Conservation (phyloP, 805 yeast species). For the Sugiyamaella floridensis region DNA sequence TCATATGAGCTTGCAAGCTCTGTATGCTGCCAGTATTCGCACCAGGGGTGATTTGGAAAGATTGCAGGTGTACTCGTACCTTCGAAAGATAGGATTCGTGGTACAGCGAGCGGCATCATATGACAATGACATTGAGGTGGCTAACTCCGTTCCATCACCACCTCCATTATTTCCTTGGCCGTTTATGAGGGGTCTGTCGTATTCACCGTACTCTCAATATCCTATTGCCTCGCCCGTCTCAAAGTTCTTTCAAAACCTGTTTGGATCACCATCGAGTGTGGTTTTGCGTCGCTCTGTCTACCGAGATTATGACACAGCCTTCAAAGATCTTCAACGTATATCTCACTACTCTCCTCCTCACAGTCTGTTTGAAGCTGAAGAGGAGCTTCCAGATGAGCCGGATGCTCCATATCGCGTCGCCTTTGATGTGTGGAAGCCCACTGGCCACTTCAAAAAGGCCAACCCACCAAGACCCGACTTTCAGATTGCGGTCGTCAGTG, state of each 20-base stretch:
- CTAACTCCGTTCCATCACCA: neutral
- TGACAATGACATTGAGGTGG: slow-evolving; percentile 2
- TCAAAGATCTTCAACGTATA: slow-evolving; percentile 18
- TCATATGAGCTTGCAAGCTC: slow-evolving; percentile 54
- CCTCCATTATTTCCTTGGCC: neutral
- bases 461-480: slow-evolving; percentile 66
- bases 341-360: slow-evolving; percentile 18
- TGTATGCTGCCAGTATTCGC: slow-evolving; percentile 48
- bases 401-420: slow-evolving; percentile 33
- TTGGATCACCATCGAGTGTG: neutral
- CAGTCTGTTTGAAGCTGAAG: neutral
- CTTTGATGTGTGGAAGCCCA: slow-evolving; percentile 81
- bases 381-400: slow-evolving; percentile 1
- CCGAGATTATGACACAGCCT: slow-evolving; percentile 18
- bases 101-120: slow-evolving; percentile 34
- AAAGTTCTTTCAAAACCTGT: neutral
- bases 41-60: slow-evolving; percentile 41
- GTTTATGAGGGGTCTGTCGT: neutral
- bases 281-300: slow-evolving; percentile 3
- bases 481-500: slow-evolving; percentile 54
- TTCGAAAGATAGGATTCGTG: slow-evolving; percentile 74
- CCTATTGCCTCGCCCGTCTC: too few relatives aligned
- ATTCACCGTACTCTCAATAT: neutral
- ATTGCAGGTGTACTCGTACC: slow-evolving; percentile 62
- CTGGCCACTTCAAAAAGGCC: slow-evolving; percentile 57